Conservation (phyloP, 495 filamentous ascomycete species). For the Chaetomium fimeti region DNA sequence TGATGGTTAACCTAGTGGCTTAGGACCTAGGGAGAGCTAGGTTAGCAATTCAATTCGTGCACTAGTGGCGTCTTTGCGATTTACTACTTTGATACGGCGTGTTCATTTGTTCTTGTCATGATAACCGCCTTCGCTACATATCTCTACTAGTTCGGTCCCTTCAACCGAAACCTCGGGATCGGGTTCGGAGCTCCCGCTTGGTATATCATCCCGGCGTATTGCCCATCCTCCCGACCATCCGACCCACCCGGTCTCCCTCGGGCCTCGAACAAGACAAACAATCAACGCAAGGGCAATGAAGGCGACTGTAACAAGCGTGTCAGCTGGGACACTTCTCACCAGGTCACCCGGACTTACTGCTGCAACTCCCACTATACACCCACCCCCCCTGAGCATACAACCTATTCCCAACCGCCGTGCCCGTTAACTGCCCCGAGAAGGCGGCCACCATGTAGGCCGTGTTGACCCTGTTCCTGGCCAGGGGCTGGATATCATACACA, state of each 20-base stretch:
- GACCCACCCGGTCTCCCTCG: conserved; percentile 68
- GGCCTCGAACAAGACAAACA: conserved; percentile 59
- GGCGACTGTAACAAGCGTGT: conserved; percentile 42
- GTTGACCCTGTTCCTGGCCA: conserved; percentile 73
- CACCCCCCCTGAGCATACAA: conserved; percentile 70
- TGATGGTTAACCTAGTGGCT: too few relatives aligned
- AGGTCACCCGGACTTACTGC: conserved; percentile 39
- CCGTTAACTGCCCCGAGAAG: conserved; percentile 74
- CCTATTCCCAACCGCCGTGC: conserved; percentile 69
- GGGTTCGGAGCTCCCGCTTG: neutral
- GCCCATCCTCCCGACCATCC: conserved; percentile 72
- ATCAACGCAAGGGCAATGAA: conserved; percentile 61
- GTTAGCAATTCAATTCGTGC: too few relatives aligned
- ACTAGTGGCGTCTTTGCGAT: too few relatives aligned
- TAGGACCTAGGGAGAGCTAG: too few relatives aligned
- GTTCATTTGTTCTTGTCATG: neutral
- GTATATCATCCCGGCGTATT: conserved; percentile 38
- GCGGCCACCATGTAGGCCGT: conserved; percentile 77
- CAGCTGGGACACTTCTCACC: neutral
- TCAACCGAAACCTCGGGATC: neutral
- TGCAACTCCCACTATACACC: conserved; percentile 64
- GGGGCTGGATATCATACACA: conserved; percentile 70
- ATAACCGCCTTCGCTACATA: neutral
- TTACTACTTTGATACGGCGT: too few relatives aligned
- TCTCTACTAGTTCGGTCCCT: too few relatives aligned